Evolutionary conservation across 2,329 filamentous ascomycete genomes (phyloP).

Genomic region (Exophiala alcalophila): DNA sequence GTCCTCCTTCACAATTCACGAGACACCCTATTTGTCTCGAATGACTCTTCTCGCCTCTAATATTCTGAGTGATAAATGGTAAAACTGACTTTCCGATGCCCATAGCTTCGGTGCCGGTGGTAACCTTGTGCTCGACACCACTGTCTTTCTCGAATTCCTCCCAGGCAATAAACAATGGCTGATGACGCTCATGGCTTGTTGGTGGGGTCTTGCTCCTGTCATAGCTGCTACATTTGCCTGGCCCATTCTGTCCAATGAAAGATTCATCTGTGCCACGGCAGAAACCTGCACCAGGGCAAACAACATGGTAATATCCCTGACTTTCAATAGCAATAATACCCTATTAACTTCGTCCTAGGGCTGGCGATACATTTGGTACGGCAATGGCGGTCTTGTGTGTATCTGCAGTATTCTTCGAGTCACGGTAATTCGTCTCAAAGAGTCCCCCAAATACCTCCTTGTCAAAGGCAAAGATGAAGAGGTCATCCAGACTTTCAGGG

Average conservation of each 20-base stretch:
- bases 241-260: conserved; percentile 19
- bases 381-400: conserved; percentile 66
- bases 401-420: conserved; percentile 69
- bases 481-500: conserved; percentile 63
- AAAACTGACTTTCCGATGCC: background rate
- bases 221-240: conserved; percentile 24
- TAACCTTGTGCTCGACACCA: conserved; percentile 36
- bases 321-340: background rate
- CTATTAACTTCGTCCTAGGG: conserved; percentile 45
- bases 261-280: conserved; percentile 28
- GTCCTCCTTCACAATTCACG: too few species aligned
- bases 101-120: conserved; percentile 36
- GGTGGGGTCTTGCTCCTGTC: conserved; percentile 35
- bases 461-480: conserved; percentile 69
- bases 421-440: conserved; percentile 65
- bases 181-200: conserved; percentile 35
- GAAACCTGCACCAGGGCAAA: conserved; percentile 50
- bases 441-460: conserved; percentile 75
- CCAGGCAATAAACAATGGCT: conserved; percentile 63
- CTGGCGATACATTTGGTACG: conserved; percentile 70
- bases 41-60: background rate
- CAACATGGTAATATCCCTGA: conserved; percentile 38
- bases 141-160: conserved; percentile 57
- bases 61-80: background rate
- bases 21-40: too few species aligned